Base-by-base conservation (phyloP, 1,284 basidiomycete species). In the Cerioporus squamosus region DNA sequence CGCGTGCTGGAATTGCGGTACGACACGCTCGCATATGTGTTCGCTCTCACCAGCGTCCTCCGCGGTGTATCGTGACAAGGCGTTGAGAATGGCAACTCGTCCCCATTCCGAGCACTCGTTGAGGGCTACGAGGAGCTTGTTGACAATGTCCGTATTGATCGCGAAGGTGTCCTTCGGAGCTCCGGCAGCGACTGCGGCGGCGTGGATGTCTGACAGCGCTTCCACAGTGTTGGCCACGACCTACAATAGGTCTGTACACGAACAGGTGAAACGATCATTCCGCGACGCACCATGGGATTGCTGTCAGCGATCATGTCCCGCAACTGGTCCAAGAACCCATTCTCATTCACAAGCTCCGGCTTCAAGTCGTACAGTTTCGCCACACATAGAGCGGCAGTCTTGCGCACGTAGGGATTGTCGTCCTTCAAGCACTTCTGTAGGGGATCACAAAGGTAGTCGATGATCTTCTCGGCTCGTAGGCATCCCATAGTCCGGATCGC, bases 31-130 rank as follows among this genome's bases (percentile, higher is more conserved):
- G 74, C 97, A 98, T 60, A 99, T 98, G 74, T 98, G 96, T 72
- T 99, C 97, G 69, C 92, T 93, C 77, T 99, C 97, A 75, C 95
- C 93, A 59, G 92, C 91, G 68, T 97, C 96, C 26, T 81, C 78
- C 0, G 94, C 85, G 49, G 81, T 82, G 75, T 98, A 99, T 50
- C 93, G 85, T 9, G 93, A 84, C 43, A 99, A 78, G 0, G 94
- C 93, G 59, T 91, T 91, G 53, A 99, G 78, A 50, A 99, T 90
- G 1, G 95, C 94, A 22, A 99, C 95, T 57, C 97, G 86, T 33
- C 97, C 97, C 97, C 97, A 99, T 78, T 99, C 97, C 0, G 97
- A 97, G 73, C 97, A 98, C 76, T 98, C 97, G 73, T 98, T 98
- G 36, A 99, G 82, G 2, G 97, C 97, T 53, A 98, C 91, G 58